Evolutionary conservation across 495 filamentous ascomycete genomes (phyloP).

Genomic region (Jackrogersella minutella): DNA sequence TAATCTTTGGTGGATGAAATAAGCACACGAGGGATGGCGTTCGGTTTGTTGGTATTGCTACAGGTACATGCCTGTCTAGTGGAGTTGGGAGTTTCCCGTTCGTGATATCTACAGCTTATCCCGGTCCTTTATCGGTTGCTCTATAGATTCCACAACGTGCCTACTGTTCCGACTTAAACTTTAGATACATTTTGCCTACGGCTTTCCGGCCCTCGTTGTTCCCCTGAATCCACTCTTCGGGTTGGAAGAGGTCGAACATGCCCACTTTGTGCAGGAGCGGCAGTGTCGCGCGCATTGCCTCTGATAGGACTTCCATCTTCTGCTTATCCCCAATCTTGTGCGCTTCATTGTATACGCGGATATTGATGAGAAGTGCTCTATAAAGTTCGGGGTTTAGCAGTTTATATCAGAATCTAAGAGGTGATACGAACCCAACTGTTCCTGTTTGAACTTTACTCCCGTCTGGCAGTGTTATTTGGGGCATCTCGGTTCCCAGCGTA

Average conservation of each 20-base stretch:
- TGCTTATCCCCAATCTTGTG: slow-evolving; percentile 27
- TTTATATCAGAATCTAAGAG: background rate
- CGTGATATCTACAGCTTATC: slow-evolving; percentile 17
- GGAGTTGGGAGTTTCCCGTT: slow-evolving; percentile 39
- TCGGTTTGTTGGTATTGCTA: slow-evolving; percentile 18
- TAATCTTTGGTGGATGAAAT: background rate
- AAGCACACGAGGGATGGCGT: slow-evolving; percentile 27
- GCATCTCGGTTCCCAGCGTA: slow-evolving; percentile 32
- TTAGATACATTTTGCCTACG: slow-evolving; percentile 33
- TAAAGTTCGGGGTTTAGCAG: background rate
- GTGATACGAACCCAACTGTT: slow-evolving; percentile 33
- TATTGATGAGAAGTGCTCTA: slow-evolving; percentile 38
- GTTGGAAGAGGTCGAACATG: slow-evolving; percentile 39
- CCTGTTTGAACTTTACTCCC: slow-evolving; percentile 43
- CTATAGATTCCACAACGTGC: background rate
- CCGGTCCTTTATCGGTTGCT: background rate
- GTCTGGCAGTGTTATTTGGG: slow-evolving; percentile 38
- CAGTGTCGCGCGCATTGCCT: slow-evolving; percentile 27
- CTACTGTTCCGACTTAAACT: slow-evolving; percentile 27
- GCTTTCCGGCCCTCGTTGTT: slow-evolving; percentile 34
- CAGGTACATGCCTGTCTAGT: background rate
- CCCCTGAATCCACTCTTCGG: slow-evolving; percentile 39
- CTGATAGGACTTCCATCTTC: slow-evolving; percentile 20
- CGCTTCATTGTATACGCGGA: slow-evolving; percentile 40
- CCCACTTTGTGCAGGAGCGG: slow-evolving; percentile 38